A percentile compares a stretch with the other conserved stretches of the same genome.
These are phyloP conservation scores for Colletotrichum chlorophyti DNA, from an alignment of 2,329 filamentous ascomycete species.

Conservation along the genomic window DNA sequence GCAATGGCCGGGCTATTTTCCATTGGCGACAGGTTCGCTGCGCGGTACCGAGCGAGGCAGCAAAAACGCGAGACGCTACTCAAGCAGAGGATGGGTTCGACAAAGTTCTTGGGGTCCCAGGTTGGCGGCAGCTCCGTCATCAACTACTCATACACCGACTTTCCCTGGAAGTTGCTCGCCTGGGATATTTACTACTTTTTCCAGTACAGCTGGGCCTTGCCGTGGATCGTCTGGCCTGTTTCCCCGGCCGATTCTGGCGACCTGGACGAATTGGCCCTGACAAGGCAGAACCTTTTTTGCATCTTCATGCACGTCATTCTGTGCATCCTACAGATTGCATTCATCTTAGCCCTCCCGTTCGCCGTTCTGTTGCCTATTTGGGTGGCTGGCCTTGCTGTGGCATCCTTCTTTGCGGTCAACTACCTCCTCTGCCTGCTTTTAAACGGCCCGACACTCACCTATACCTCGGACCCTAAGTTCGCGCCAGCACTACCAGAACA, in stretches of 20 bases:
- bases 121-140: slow-evolving; percentile 63
- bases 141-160: slow-evolving; percentile 67
- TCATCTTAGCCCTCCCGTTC: slow-evolving; percentile 65
- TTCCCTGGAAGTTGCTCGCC: slow-evolving; percentile 56
- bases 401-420: slow-evolving; percentile 57
- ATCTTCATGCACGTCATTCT: slow-evolving; percentile 66
- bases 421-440: slow-evolving; percentile 56
- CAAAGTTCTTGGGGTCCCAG: slow-evolving; percentile 65
- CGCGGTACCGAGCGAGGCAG: slow-evolving; percentile 9
- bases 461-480: slow-evolving; percentile 60
- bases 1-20: slow-evolving; percentile 18
- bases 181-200: slow-evolving; percentile 65
- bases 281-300: slow-evolving; percentile 60
- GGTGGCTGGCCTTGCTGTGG: slow-evolving; percentile 47
- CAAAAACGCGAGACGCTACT: slow-evolving; percentile 13
- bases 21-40: slow-evolving; percentile 1
- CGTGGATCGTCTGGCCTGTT: slow-evolving; percentile 67
- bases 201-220: slow-evolving; percentile 61
- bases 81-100: slow-evolving; percentile 36
- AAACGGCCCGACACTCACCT: slow-evolving; percentile 58
- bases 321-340: slow-evolving; percentile 62
- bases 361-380: slow-evolving; percentile 56
- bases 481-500: slow-evolving; percentile 56
- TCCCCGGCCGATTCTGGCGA: slow-evolving; percentile 56
- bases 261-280: slow-evolving; percentile 71